Percentiles rank a stretch among this genome's conserved stretches.
These are phyloP conservation scores for Aspergillus versicolor DNA, from an alignment of 2,329 filamentous ascomycete genomes.

Conservation along the genomic window DNA sequence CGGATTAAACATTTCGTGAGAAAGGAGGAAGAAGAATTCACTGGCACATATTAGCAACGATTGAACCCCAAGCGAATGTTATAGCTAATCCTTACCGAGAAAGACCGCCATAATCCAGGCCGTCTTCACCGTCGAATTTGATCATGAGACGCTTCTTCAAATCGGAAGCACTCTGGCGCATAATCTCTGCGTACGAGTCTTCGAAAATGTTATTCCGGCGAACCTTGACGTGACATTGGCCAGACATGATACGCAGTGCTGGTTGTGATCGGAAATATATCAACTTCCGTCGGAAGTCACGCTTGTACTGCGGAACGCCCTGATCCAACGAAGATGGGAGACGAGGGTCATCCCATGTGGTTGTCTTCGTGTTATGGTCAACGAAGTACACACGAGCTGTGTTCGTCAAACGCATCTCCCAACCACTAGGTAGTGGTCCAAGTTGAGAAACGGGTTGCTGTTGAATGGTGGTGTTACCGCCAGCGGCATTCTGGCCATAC, in stretches of 20 bases:
- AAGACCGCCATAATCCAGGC: conserved; percentile 94
- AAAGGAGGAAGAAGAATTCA: conserved; percentile 99
- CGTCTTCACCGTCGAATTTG: conserved; percentile 98
- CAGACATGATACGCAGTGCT: conserved; percentile 88
- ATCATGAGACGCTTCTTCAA: conserved; percentile 99
- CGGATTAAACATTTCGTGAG: conserved; percentile 99
- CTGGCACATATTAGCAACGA: conserved; percentile 41
- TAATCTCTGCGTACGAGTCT: conserved; percentile 97
- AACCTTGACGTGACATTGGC: conserved; percentile 98
- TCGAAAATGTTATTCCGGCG: conserved; percentile 96
- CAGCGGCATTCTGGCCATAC: conserved; percentile 82
- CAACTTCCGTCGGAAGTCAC: conserved; percentile 94
- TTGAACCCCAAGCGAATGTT: background rate
- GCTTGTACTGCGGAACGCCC: conserved; percentile 98
- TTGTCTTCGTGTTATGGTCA: conserved; percentile 99
- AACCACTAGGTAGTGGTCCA: conserved; percentile 90
- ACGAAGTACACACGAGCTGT: conserved; percentile 98
- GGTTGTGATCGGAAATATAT: conserved; percentile 99
- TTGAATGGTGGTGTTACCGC: conserved; percentile 80
- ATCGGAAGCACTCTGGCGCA: conserved; percentile 90
- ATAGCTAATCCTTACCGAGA: conserved; percentile 59
- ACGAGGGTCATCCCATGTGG: conserved; percentile 96
- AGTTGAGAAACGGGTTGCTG: conserved; percentile 97
- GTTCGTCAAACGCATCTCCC: conserved; percentile 99
- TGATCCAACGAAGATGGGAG: conserved; percentile 94